phyloP scores from a whole-genome alignment of 768 basidiomycete genomes.

The Boletus eberwhitei region DNA sequence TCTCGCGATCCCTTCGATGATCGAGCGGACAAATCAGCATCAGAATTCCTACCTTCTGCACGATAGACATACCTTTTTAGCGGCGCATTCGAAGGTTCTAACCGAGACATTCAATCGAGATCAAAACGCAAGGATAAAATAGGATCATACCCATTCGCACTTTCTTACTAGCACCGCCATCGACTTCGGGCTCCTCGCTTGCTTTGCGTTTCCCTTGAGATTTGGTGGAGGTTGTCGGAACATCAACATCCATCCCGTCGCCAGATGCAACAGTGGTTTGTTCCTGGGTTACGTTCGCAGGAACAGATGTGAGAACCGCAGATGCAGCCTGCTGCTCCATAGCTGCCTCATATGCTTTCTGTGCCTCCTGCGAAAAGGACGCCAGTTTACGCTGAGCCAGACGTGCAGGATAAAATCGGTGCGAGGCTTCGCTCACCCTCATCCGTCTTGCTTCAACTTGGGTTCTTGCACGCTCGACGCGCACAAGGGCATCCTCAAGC shows the following conservation, averaged over 20 bases:
- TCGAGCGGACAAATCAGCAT: background rate
- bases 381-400: background rate
- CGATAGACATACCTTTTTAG: constrained; percentile 53
- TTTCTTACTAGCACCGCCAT: constrained; percentile 57
- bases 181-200: constrained; percentile 42
- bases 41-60: background rate
- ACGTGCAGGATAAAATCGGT: background rate
- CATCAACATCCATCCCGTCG: constrained; percentile 43
- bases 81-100: constrained; percentile 45
- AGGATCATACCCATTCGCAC: constrained; percentile 51
- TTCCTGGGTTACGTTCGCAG: constrained; percentile 5
- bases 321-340: constrained; percentile 39
- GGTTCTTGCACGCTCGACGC: constrained; percentile 60
- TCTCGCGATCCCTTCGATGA: constrained; percentile 81
- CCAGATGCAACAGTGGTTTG: background rate
- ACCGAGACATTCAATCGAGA: background rate
- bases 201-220: constrained; percentile 60
- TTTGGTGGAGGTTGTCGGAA: constrained; percentile 31
- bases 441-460: constrained; percentile 61
- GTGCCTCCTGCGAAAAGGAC: constrained; percentile 49
- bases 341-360: constrained; percentile 52
- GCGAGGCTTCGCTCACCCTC: constrained; percentile 44
- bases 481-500: constrained; percentile 58
- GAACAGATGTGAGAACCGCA: constrained; percentile 28
- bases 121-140: background rate